Evolutionary conservation across 345 rosid genomes (phyloP), one percentile per base, ranked within the genome.

Genomic region (Gossypium thurberi): DNA sequence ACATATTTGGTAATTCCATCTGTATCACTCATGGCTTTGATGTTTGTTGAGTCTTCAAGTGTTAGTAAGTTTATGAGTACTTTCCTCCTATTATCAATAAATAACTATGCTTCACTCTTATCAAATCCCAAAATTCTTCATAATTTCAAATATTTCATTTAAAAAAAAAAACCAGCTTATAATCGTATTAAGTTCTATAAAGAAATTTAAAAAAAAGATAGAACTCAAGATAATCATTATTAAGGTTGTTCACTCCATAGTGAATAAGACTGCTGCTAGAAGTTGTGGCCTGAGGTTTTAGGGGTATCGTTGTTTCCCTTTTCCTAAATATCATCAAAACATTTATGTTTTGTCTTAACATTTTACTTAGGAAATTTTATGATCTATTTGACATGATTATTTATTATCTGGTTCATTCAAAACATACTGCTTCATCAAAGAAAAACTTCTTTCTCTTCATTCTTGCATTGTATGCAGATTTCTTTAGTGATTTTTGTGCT

Each of bases 1-100:
- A 89, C 74, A 74, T 89, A 71, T 87, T 89, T 75, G 94, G 94
- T 87, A 76, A 79, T 81, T 73, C 11, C 15, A 67, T 14, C 10
- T 74, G 13, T 51, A 56, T 61, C 47, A 15, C 66, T 18, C 46
- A 21, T 70, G 52, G 7, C 50, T 61, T 61, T 7, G 20, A 25
- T 69, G 43, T 7, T 17, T 47, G 15, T 23, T 1, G 40, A 18
- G 21, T 75, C 50, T 46, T 46, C 69, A 59, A 50, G 44, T 58
- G 28, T 65, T 18, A 28, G 14, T 17, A 20, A 59, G 57, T 48
- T 65, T 42, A 7, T 28, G 44, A 21, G 28, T 26, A 1, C n/a
- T 33, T 51, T 1, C 52, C 23, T 65, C 14, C 25, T 1, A 7
- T 25, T 18, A 48, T 48, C n/a, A 68, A 17, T 68, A 4, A n/a